Base-by-base conservation (phyloP, 2,329 filamentous ascomycete species). In the Pestalotiopsis sp. region DNA sequence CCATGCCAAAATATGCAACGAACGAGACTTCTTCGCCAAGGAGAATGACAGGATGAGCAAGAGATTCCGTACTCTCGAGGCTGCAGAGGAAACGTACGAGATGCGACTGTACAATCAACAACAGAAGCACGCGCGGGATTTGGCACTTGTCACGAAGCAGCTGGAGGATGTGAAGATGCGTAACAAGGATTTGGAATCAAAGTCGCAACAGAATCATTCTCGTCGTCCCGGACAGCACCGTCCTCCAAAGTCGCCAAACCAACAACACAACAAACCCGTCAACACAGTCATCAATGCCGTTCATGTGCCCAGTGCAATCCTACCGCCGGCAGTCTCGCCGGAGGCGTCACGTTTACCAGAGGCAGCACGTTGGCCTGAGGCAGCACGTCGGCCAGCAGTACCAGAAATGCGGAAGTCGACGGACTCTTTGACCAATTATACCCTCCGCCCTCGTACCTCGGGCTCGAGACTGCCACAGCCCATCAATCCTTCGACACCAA, bases 21-120 rank as follows among this genome's bases (percentile, higher is more conserved):
- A 76, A 63, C 68, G 71, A 4, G 65, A 75, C 52, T 68, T 70
- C 2, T 38, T 83, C 9, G 74, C 72, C 45, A 72, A 72, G 3
- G 79, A 81, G 41, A 78, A 80, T 38, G 78, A 76, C 3, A 72
- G 73, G n/a, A 73, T 80, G 20, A 76, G 71, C 36, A 80, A 73
- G 67, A 77, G 77, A 25, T 73, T 83, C 13, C 70, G 75, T 17
- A 77, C 79, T 17, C 69, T 83, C n/a, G 77, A 81, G 66, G 80
- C 77, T n/a, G 77, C 76, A 66, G 80, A 82, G 52, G 75, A 79
- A 67, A 83, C 80, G 2, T 83, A 83, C 66, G 78, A 82, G 64
- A 68, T 74, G 11, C 77, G 82, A 1, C 69, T 84, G 13, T 72
- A 78, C 27, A 80, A 81, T 38, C 79, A 81, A 60, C 75, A 80